Conservation (phyloP, 2,329 filamentous ascomycete species). For the Chaetoscypha palmicola region DNA sequence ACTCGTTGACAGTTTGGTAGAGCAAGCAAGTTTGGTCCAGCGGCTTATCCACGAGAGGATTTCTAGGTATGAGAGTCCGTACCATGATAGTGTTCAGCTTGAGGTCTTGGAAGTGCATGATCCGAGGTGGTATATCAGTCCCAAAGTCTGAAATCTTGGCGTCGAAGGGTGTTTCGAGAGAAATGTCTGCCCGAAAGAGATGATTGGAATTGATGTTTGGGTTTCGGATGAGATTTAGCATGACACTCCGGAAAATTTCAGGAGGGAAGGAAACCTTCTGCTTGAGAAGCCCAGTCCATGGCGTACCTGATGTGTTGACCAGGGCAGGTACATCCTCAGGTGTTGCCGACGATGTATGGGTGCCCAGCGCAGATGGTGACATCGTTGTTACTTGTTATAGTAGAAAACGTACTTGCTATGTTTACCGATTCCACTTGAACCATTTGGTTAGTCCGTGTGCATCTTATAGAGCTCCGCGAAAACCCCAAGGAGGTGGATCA, state of each 20-base stretch:
- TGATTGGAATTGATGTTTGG: slow-evolving; percentile 74
- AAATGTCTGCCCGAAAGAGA: slow-evolving; percentile 71
- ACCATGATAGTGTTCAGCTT: slow-evolving; percentile 58
- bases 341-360: no score
- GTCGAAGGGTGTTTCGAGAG: slow-evolving; percentile 43
- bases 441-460: no score
- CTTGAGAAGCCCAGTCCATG: slow-evolving; percentile 49
- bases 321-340: no score
- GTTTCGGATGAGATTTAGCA: slow-evolving; percentile 69
- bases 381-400: no score
- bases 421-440: no score
- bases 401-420: no score
- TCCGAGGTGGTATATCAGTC: slow-evolving; percentile 29
- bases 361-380: no score
- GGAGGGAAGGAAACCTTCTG: slow-evolving; percentile 57
- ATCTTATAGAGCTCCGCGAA: no score
- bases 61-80: slow-evolving; percentile 73
- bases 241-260: slow-evolving; percentile 56
- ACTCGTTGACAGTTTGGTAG: slow-evolving; percentile 38
- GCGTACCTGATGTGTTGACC: no score
- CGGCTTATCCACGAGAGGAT: slow-evolving; percentile 65
- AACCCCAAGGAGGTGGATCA: no score
- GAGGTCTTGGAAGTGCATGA: slow-evolving; percentile 41
- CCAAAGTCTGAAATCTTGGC: slow-evolving; percentile 29
- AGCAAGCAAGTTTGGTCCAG: slow-evolving; percentile 80